Base-by-base conservation (phyloP, 2,329 filamentous ascomycete genomes). In the Aphanocladium album region DNA sequence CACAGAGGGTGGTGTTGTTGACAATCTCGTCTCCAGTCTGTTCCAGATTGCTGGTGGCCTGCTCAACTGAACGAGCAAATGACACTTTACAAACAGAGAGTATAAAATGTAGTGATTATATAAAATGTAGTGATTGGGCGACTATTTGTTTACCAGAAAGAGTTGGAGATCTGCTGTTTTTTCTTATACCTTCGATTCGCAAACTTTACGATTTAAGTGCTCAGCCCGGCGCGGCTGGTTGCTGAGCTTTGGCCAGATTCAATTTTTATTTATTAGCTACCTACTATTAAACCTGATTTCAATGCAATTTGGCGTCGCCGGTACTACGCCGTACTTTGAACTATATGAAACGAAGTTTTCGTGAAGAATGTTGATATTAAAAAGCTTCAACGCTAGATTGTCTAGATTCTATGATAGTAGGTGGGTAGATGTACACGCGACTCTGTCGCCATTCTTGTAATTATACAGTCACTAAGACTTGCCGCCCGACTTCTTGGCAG, bases 1-100 rank as follows among this genome's bases (percentile, higher is more conserved):
- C 19, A 50, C 66, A 43, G 54, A 30, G 12, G 43, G 43, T 14
- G 60, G 55, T n/a, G 39, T 27, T 8, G 27, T 33, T 2, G 19
- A 21, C 19, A 46, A 49, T n/a, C 33, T 62, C 46, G 27, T 64
- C 14, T 68, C 64, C 60, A 70, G 67, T 57, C 33, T 69, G 25
- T 71, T 70, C 63, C 63, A 69, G 62, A 25, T 64, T 62, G 62
- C 45, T 23, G 60, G 56, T 47, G 41, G 60, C 21, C 4, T 57
- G 19, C 33, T 54, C n/a, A 14, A 35, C 19, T 62, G 41, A 45
- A 57, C 43, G 17, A 41, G 33, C 17, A 23, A n/a, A 46, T 46
- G 43, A 46, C 4, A 23, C 12, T 11, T 17, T 16, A n/a, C 11
- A 35, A 19, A 25, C 23, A 43, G 39, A 47, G 19, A 41, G 21